A percentile compares a stretch with the other conserved stretches of the same genome.
phyloP scores from a whole-genome alignment of 2,329 filamentous ascomycete genomes.

The Pestalotiopsis sp. region DNA sequence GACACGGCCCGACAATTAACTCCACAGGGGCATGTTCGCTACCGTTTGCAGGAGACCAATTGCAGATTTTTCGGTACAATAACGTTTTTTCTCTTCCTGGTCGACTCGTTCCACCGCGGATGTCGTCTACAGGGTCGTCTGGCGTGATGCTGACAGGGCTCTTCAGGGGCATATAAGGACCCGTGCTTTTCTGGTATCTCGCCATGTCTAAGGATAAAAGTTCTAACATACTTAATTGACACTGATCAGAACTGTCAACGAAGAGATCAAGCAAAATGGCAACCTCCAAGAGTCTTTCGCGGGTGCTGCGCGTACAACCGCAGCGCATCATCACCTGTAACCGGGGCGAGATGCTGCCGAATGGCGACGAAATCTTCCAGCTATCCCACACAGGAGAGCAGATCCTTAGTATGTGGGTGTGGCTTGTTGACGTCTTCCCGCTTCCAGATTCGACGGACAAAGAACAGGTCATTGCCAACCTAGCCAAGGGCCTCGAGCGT shows the following conservation, averaged over 20 bases:
- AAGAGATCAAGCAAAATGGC: background rate
- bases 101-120: no score
- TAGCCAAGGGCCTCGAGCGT: background rate
- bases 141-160: no score
- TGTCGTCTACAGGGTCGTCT: no score
- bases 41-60: no score
- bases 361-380: conserved; percentile 6
- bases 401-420: conserved; percentile 2
- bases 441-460: background rate
- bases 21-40: no score
- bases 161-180: no score
- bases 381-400: conserved; percentile 3
- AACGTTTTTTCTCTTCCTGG: no score
- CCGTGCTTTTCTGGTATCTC: no score
- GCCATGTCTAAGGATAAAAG: no score
- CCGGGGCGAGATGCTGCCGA: background rate
- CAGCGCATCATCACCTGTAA: background rate
- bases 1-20: no score
- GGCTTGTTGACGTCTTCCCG: background rate
- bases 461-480: background rate
- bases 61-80: no score
- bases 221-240: background rate
- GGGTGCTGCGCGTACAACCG: background rate
- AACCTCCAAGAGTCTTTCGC: background rate
- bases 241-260: no score